Percentiles rank a stretch among this genome's conserved stretches.
Evolutionary conservation across 768 basidiomycete genomes (phyloP).

Genomic region (Hygrophorus pudorinus): DNA sequence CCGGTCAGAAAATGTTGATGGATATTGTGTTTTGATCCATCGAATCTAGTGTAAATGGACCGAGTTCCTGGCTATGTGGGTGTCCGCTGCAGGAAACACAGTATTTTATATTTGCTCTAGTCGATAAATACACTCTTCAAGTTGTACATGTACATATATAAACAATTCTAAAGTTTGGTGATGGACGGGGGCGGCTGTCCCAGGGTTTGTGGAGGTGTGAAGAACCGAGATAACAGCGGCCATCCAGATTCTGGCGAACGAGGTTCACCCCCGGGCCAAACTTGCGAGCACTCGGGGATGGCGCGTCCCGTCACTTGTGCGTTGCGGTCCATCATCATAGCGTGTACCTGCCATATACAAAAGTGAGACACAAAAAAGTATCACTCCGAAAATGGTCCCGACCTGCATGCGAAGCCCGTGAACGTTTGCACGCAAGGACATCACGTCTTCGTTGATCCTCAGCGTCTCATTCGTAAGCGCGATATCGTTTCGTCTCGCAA

Average conservation of each 20-base stretch:
- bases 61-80: too few species aligned
- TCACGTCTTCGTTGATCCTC: constrained; percentile 64
- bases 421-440: constrained; percentile 54
- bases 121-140: neutral
- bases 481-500: constrained; percentile 55
- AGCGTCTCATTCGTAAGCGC: constrained; percentile 52
- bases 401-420: constrained; percentile 79
- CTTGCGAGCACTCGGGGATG: neutral
- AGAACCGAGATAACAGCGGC: neutral
- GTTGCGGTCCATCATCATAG: constrained; percentile 71
- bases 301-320: constrained; percentile 40
- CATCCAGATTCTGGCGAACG: neutral
- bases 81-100: too few species aligned
- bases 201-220: neutral
- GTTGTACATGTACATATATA: too few species aligned
- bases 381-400: constrained; percentile 11
- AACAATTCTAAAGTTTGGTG: neutral
- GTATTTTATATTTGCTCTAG: too few species aligned
- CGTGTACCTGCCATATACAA: constrained; percentile 38
- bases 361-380: constrained; percentile 3
- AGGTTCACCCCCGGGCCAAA: neutral
- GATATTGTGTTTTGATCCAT: too few species aligned
- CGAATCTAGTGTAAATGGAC: too few species aligned
- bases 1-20: too few species aligned
- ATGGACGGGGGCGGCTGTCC: neutral